phyloP scores from a whole-genome alignment of 2,329 filamentous ascomycete species.

The Pseudogymnoascus sp. region DNA sequence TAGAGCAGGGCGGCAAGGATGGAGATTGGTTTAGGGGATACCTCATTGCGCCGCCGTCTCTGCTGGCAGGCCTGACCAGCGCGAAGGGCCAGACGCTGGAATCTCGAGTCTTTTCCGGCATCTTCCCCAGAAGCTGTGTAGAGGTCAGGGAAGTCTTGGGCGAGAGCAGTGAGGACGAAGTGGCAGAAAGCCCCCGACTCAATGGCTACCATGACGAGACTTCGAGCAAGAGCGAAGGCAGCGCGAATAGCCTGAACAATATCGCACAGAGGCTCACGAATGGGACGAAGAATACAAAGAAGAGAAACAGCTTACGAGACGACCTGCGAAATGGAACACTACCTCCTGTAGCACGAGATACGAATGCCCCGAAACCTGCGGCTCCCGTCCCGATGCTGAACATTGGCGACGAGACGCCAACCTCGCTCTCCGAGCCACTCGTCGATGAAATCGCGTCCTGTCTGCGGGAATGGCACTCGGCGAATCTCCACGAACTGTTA shows the following conservation, averaged over 20 bases:
- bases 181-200: constrained; percentile 27
- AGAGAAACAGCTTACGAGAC: constrained; percentile 18
- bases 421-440: constrained; percentile 77
- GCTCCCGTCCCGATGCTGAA: constrained; percentile 96
- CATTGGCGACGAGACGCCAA: constrained; percentile 93
- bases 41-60: constrained; percentile 83
- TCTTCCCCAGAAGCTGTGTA: constrained; percentile 91
- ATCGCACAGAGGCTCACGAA: constrained; percentile 11
- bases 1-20: constrained; percentile 81
- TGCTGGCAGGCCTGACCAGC: constrained; percentile 85
- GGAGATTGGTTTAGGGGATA: constrained; percentile 94
- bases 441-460: constrained; percentile 98
- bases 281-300: constrained; percentile 14
- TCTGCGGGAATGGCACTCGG: constrained; percentile 95
- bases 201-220: constrained; percentile 34
- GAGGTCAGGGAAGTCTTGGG: constrained; percentile 89
- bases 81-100: constrained; percentile 89
- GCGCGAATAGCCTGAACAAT: constrained; percentile 10
- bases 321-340: constrained; percentile 21
- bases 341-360: constrained; percentile 48
- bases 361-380: constrained; percentile 65
- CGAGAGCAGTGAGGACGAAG: constrained; percentile 49
- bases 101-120: constrained; percentile 94
- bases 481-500: constrained; percentile 86
- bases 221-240: constrained; percentile 14